Percentiles rank a stretch among this genome's conserved stretches.
Conservation (phyloP, 345 rosid genomes). For the Citropsis articulata region DNA sequence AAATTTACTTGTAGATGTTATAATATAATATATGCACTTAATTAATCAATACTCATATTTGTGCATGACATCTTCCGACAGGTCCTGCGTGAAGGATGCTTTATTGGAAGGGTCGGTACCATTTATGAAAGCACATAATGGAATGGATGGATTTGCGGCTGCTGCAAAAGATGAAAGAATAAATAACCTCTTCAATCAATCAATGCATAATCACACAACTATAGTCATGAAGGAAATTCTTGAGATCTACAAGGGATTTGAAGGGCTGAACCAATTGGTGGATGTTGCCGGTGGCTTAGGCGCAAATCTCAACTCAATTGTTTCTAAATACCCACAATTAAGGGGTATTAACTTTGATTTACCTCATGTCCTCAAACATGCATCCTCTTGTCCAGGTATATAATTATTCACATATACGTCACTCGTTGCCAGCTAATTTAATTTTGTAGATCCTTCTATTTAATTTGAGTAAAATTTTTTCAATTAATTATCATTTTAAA, state of each 20-base stretch:
- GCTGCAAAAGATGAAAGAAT: constrained; percentile 13
- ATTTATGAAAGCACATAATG: constrained; percentile 28
- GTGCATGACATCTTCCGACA: background rate
- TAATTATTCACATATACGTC: background rate
- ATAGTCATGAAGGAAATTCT: constrained; percentile 28
- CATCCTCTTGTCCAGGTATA: constrained; percentile 36
- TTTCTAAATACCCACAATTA: too few species aligned
- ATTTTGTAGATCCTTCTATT: too few species aligned
- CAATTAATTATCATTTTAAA: too few species aligned
- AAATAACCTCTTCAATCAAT: constrained; percentile 22
- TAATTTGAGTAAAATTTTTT: too few species aligned
- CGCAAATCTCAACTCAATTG: too few species aligned
- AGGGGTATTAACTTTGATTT: constrained; percentile 33
- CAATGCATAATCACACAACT: constrained; percentile 6
- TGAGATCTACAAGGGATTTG: too few species aligned
- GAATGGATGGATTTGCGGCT: constrained; percentile 22
- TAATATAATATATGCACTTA: too few species aligned
- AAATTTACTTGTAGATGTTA: too few species aligned
- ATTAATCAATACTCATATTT: background rate
- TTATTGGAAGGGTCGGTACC: constrained; percentile 33
- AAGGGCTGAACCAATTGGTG: too few species aligned
- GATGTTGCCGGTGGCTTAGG: too few species aligned
- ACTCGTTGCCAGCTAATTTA: too few species aligned
- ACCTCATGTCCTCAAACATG: constrained; percentile 17
- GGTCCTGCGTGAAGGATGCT: constrained; percentile 32